Base-by-base conservation (phyloP, 2,329 filamentous ascomycete species). In the Cladosporium sp. region DNA sequence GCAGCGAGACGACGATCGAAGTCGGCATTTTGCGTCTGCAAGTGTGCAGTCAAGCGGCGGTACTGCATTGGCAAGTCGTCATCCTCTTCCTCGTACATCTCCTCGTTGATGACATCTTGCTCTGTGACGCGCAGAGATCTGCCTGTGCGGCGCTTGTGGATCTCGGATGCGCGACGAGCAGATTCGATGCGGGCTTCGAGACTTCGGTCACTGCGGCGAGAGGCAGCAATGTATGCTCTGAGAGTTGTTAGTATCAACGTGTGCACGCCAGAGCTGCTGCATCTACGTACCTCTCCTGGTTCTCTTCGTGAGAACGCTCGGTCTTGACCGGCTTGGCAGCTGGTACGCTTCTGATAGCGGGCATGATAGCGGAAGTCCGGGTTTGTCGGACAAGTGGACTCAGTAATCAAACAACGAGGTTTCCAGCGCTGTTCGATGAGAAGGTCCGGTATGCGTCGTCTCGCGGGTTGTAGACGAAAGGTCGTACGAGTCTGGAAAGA, bases 61-160 rank as follows among this genome's bases (percentile, higher is more conserved):
- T 86, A 89, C 55, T 85, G 83, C 60, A 84, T 80, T 1, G 87
- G 85, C 22, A 90, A 70, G 57, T 92, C 89, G 64, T 96, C 90
- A 54, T 96, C 91, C 68, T 96, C 90, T 72, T 96, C 92, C 68
- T 96, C 91, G 70, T 97, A 97, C 90, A 96, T 96, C 71, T 95
- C 91, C 71, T 96, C 92, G 61, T 90, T 91, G 64, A 89, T 78
- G 12, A 96, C 91, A 74, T 94, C 91, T 67, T 94, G 83, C 72
- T 92, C 88, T 24, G 88, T 91, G 58, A 97, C 89, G 64, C 86
- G 86, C 59, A 97, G 80, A 2, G 83, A 85, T 65, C 91, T 89
- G 37, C 92, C 93, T 0, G 92, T 96, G 17, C 91, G 85, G 71
- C 87, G 83, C 76, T 91, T 91, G 79, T 96, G 92, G 36, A 96